Evolutionary conservation across 805 yeast species (phyloP), one percentile per base, ranked within the genome.

Genomic region (Diddensiella caesifluorescens): DNA sequence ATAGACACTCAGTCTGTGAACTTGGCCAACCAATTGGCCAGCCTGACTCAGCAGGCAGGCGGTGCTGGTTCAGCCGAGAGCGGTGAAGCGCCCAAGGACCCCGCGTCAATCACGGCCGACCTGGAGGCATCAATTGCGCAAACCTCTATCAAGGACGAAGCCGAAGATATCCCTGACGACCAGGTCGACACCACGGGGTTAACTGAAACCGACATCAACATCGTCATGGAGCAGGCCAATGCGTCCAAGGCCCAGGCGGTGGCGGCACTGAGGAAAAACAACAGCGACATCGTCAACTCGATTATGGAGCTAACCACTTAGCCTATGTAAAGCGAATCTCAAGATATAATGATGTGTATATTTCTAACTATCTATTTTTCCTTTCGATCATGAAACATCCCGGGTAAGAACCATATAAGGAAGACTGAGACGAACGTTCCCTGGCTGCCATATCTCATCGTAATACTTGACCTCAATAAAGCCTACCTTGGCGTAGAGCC

Each of bases 201-300:
- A 56, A 83, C 80, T 51, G 72, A 79, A 42, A 85, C 78, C 51
- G 96, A 88, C 63, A 78, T 92, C 59, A 82, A 80, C 55, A 75
- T 92, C 63, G 83, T 92, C 60, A 74, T 83, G 63, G 92, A 87
- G 64, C 98, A 90, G 74, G 83, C 97, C 60, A 82, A 79, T 60
- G 92, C 80, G 50, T 76, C 95, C 43, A 81, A 88, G 73, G 79
- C 77, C 58, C 85, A 86, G 75, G 97, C 97, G 52, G 85, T 79
- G 58, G 83, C 83, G 68, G 95, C 97, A 57, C 76, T 92, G 67
- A 83, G 75, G 66, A 81, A 76, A 55, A 87, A 89, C 74, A 77
- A 84, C 58, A 88, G 89, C 67, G 97, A 92, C 67, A 80, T 92
- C 70, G 97, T 92, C 64, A 88, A 89, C 65, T 90, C 97, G 56